Evolutionary conservation across 352 stramenopile genomes (phyloP).

Genomic region (Globisporangium cylindrosporum): DNA sequence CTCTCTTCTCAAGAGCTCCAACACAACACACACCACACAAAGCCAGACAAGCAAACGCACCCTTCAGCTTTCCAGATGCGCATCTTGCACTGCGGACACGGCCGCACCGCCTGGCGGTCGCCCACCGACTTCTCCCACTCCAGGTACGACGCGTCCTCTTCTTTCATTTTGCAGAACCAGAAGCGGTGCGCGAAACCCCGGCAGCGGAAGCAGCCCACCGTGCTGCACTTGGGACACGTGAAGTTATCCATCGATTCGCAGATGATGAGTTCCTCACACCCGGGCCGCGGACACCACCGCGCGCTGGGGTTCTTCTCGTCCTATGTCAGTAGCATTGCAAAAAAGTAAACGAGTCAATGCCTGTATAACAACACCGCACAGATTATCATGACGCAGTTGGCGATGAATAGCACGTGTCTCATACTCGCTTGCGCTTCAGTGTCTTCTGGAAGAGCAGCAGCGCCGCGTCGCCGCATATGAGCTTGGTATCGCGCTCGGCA

Average conservation of each 20-base stretch:
- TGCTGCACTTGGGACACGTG: constrained; percentile 54
- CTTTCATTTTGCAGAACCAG: constrained; percentile 37
- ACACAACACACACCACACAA: not conserved
- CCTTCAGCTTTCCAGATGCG: not conserved
- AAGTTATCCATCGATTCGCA: constrained; percentile 49
- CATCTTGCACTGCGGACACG: not conserved
- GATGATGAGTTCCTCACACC: constrained; percentile 65
- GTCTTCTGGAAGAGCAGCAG: not conserved
- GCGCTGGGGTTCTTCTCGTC: constrained; percentile 75
- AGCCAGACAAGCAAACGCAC: not conserved
- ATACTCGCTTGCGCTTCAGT: not conserved
- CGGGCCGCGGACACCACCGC: constrained; percentile 56
- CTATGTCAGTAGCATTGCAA: constrained; percentile 17
- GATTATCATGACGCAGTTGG: not conserved
- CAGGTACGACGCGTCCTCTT: constrained; percentile 1
- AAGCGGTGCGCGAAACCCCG: constrained; percentile 51
- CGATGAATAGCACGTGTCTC: not conserved
- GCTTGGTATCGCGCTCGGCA: constrained; percentile 31
- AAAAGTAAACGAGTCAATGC: not conserved
- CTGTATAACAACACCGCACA: not conserved
- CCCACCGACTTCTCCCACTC: constrained; percentile 3
- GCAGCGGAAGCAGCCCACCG: constrained; percentile 61
- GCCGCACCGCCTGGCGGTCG: not conserved
- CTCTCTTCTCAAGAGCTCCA: too few species aligned
- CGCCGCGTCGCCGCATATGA: constrained; percentile 23